Evolutionary conservation across 768 basidiomycete genomes (phyloP), one percentile per base, ranked within the genome.

Genomic region (Imleria badia): DNA sequence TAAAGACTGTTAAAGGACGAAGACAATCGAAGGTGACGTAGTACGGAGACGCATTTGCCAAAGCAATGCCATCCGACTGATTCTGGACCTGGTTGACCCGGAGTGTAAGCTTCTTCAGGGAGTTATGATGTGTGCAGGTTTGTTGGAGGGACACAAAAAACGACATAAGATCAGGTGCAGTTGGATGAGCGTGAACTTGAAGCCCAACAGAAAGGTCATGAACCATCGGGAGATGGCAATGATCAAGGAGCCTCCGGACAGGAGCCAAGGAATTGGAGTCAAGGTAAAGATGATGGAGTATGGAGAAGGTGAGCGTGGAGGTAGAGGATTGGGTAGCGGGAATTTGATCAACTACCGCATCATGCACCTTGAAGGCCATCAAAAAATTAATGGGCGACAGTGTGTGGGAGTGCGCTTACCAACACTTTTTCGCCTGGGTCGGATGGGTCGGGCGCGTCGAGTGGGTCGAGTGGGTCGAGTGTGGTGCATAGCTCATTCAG

Each of bases 101-200:
- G n/a, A 59, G 33, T 9, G 1, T 6, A 36, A 61, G 6, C 1
- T 4, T 9, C 1, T 20, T 17, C 35, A 62, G 44, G 10, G 49
- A 39, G 7, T 38, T 14, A 13, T 8, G 40, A 17, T 17, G 30
- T 17, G 33, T 5, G 15, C 46, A 58, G 2, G 42, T 31, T 38
- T 39, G 40, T 41, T 19, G 52, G 26, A 58, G 45, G 8, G 47
- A 30, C 39, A 39, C 5, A 36, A 61, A 53, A 39, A 56, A 36
- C 7, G 54, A 41, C 26, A 35, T 4, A 40, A 61, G 47, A 39
- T 48, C 40, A 1, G 23, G n/a, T 6, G 12, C 7, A 11, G 41
- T 29, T 7, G 53, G 60, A 22, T 8, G 22, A 33, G 17, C 8
- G 12, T 19, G 2, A 10, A 45, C n/a, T n/a, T n/a, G n/a, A n/a